Evolutionary conservation across 2,329 filamentous ascomycete species (phyloP).

Genomic region (Trichoderma cornu-damae): DNA sequence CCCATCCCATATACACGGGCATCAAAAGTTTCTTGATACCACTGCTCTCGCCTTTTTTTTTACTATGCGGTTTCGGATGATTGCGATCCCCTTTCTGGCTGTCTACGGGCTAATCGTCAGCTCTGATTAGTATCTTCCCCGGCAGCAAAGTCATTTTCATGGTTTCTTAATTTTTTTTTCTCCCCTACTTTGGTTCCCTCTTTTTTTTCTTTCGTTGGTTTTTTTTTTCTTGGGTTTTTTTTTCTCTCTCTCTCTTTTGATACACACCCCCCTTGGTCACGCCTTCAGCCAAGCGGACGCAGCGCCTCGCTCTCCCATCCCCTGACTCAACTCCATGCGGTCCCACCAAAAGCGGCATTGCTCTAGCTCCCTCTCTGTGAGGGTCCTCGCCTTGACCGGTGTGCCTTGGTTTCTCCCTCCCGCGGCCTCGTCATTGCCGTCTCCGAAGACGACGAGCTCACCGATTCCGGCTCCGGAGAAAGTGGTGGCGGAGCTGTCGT

Average conservation of each 20-base stretch:
- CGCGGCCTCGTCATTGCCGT: conserved; percentile 53
- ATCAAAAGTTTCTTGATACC: too few relatives aligned
- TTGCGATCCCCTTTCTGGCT: not conserved
- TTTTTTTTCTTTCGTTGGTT: not conserved
- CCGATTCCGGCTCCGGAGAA: conserved; percentile 26
- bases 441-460: conserved; percentile 51
- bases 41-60: not conserved
- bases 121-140: not conserved
- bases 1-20: too few relatives aligned
- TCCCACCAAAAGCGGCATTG: conserved; percentile 60
- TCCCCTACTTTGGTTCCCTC: too few relatives aligned
- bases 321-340: conserved; percentile 36
- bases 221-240: not conserved
- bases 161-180: not conserved
- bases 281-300: conserved; percentile 7
- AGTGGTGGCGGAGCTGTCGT: conserved; percentile 24
- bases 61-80: not conserved
- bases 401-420: conserved; percentile 37
- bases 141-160: not conserved
- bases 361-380: conserved; percentile 41
- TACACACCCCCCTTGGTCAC: not conserved
- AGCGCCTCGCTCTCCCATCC: conserved; percentile 21
- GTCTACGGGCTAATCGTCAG: not conserved
- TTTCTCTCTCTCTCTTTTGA: not conserved
- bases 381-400: conserved; percentile 38